phyloP scores from a whole-genome alignment of 2,329 filamentous ascomycete genomes.

The Arthroderma sp. region DNA sequence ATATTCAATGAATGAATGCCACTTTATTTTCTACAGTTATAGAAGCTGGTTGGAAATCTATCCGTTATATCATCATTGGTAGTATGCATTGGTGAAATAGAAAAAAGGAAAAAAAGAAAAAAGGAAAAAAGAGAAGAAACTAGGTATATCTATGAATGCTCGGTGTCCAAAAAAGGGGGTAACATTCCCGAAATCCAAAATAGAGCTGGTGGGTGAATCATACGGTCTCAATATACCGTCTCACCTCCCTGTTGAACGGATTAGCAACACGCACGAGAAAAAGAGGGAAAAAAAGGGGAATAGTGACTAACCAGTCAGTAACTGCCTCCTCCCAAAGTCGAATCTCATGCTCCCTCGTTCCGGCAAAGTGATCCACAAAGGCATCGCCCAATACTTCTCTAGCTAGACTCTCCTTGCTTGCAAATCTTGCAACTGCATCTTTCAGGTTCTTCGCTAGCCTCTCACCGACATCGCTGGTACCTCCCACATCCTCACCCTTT shows the following conservation, averaged over 20 bases:
- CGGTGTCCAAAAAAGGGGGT: too few species aligned
- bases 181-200: not conserved
- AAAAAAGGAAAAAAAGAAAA: too few species aligned
- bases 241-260: constrained; percentile 49
- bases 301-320: constrained; percentile 70
- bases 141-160: too few species aligned
- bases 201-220: constrained; percentile 17
- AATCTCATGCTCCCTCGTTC: constrained; percentile 83
- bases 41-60: too few species aligned
- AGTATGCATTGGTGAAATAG: too few species aligned
- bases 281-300: not conserved
- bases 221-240: constrained; percentile 67
- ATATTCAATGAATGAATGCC: too few species aligned
- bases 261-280: not conserved
- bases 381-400: constrained; percentile 85
- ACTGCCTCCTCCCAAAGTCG: constrained; percentile 89
- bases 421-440: constrained; percentile 72
- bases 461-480: constrained; percentile 55
- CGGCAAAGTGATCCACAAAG: constrained; percentile 91
- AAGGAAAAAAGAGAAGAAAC: too few species aligned
- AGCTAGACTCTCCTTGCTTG: constrained; percentile 67
- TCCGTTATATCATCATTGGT: too few species aligned
- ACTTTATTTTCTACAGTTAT: too few species aligned
- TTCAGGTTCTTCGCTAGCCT: constrained; percentile 72
- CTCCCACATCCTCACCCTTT: constrained; percentile 70